Percentiles rank a stretch among this genome's conserved stretches.
These are phyloP conservation scores for Fomitopsis palustris DNA, from an alignment of 1,284 basidiomycete species.

Conservation along the genomic window DNA sequence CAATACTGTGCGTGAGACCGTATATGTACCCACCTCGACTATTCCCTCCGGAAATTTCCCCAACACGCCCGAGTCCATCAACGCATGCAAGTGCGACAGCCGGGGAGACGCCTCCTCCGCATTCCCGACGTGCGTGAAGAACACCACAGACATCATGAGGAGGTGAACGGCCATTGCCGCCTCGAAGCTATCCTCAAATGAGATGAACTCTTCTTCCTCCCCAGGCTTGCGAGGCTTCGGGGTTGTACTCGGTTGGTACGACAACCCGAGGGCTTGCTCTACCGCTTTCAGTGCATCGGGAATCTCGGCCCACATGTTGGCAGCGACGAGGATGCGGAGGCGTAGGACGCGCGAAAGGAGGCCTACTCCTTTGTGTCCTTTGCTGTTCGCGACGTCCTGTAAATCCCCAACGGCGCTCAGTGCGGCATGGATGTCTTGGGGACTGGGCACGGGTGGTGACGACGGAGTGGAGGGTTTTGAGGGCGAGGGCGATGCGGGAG, in stretches of 20 bases:
- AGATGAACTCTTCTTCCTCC: conserved; percentile 24
- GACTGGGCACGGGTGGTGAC: conserved; percentile 11
- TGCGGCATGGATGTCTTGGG: conserved; percentile 36
- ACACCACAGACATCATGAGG: conserved; percentile 56
- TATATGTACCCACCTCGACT: conserved; percentile 38
- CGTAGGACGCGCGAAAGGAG: conserved; percentile 48
- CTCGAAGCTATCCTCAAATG: conserved; percentile 37
- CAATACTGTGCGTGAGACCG: not conserved
- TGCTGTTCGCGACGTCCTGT: conserved; percentile 34
- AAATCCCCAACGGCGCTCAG: conserved; percentile 42
- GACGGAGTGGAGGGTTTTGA: conserved; percentile 5
- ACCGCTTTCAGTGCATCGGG: conserved; percentile 38
- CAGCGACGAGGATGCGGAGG: conserved; percentile 47
- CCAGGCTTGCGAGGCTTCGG: conserved; percentile 19
- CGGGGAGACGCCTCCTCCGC: conserved; percentile 41
- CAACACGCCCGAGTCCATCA: conserved; percentile 56
- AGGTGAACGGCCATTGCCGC: conserved; percentile 45
- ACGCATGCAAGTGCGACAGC: conserved; percentile 52
- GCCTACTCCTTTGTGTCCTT: conserved; percentile 40
- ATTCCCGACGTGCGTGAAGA: conserved; percentile 52
- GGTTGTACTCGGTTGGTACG: conserved; percentile 27
- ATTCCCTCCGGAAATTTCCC: conserved; percentile 45
- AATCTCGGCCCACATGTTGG: conserved; percentile 50
- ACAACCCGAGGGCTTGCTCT: conserved; percentile 43
- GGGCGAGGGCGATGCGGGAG: conserved; percentile 16